Evolutionary conservation across 768 basidiomycete species (phyloP), one percentile per base, ranked within the genome.

Genomic region (Leccinum imitatum): DNA sequence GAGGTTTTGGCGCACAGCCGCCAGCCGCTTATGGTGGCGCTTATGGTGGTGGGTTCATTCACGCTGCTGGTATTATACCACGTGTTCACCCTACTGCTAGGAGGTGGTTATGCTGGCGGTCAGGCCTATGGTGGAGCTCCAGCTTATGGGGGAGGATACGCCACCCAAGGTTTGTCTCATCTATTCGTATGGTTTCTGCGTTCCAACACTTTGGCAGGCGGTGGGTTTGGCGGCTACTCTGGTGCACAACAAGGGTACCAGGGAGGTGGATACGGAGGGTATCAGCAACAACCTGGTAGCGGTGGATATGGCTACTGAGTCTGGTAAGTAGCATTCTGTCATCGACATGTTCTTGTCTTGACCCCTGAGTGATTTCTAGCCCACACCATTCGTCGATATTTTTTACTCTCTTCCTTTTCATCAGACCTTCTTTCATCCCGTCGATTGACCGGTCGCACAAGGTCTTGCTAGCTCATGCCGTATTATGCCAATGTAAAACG

Each of bases 21-120:
- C 65, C 77, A 25, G 68, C 70, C 62, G 72, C 75, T 21, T 70
- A 67, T 39, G 72, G 74, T 21, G 73, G 77, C 10, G 63, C 57
- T 62, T 72, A 64, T 61, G 71, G 58, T 6, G 56, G 73, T 65
- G n/a, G 33, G 66, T 53, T 59, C 50, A 21, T 37, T 10, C 8
- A 15, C 11, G 15, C 7, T 5, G 21, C 6, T 13, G 11, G 31
- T 17, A 19, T 39, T 41, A 14, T 58, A 61, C 60, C 19, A 11
- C 19, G 44, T 46, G 10, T 19, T 74, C 59, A 66, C 70, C 31
- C 48, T 33, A 19, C 58, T 61, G 39, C 61, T 59, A 59, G 71
- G 70, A 14, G 73, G 71, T 19, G 71, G 68, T 46, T 74, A 71
- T 50, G 15, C 68, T 56, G 67, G 72, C 6, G 72, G 71, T 54